These are phyloP conservation scores for Cytospora schulzeri DNA, from an alignment of 2,329 filamentous ascomycete species.

Conservation along the genomic window DNA sequence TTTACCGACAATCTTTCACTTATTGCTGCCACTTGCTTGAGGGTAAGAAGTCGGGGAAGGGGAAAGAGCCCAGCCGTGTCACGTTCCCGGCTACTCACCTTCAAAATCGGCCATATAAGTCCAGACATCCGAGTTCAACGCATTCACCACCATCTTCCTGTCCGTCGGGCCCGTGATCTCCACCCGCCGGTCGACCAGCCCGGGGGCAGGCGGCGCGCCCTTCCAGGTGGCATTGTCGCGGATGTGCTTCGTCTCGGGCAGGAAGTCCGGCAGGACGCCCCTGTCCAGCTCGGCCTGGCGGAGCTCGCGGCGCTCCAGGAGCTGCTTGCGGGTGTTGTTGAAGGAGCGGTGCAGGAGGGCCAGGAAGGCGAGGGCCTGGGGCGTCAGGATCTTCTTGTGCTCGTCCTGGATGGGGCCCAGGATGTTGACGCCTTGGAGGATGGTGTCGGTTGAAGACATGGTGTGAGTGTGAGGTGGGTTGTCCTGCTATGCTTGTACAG, in stretches of 20 bases:
- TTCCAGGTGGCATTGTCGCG: conserved; percentile 93
- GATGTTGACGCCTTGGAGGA: conserved; percentile 87
- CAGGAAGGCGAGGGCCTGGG: conserved; percentile 87
- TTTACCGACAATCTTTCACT: background rate
- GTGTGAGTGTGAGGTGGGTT: conserved; percentile 33
- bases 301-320: conserved; percentile 82
- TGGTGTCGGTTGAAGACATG: conserved; percentile 74
- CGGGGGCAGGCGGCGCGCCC: conserved; percentile 87
- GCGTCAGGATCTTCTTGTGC: conserved; percentile 88
- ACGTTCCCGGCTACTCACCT: conserved; percentile 56
- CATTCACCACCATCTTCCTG: conserved; percentile 99
- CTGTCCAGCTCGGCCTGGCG: conserved; percentile 93
- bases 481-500: conserved; percentile 9
- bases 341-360: conserved; percentile 94
- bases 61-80: background rate
- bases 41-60: background rate
- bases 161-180: conserved; percentile 98
- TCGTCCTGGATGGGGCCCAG: conserved; percentile 76
- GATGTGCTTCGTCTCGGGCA: conserved; percentile 93
- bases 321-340: conserved; percentile 82
- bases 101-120: conserved; percentile 99
- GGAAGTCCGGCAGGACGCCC: conserved; percentile 86
- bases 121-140: conserved; percentile 92
- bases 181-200: conserved; percentile 87
- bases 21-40: conserved; percentile 17